phyloP scores from a whole-genome alignment of 1,284 basidiomycete genomes.

The Fomitopsis pinicola region DNA sequence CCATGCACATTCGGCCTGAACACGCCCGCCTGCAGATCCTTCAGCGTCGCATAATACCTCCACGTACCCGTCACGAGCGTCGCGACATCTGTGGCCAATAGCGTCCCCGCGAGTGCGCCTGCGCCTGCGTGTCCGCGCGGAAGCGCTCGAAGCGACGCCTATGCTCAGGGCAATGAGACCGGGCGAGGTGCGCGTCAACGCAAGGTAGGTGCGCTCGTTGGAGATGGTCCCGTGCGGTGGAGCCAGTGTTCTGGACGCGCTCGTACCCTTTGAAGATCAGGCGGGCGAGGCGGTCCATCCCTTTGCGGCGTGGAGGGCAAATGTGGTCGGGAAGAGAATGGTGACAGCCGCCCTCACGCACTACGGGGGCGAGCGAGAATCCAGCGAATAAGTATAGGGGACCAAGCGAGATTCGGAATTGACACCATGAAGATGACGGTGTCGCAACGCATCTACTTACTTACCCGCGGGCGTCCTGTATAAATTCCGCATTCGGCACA shows the following conservation, averaged over 20 bases:
- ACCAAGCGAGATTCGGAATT: background rate
- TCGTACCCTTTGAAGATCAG: background rate
- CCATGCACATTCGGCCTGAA: slow-evolving; percentile 1
- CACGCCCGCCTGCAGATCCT: background rate
- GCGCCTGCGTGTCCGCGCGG: background rate
- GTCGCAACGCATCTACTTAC: background rate
- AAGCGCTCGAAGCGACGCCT: background rate
- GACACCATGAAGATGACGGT: background rate
- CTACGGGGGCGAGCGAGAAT: too few species aligned
- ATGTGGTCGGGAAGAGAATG: background rate
- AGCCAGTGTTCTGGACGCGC: slow-evolving; percentile 1
- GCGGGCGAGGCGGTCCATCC: background rate
- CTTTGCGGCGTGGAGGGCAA: too few species aligned
- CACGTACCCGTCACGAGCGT: background rate
- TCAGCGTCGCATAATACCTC: slow-evolving; percentile 1
- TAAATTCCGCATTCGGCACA: background rate
- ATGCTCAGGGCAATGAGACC: background rate
- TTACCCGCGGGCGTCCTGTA: background rate
- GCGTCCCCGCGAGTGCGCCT: background rate
- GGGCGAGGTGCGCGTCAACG: background rate
- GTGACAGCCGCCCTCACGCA: background rate
- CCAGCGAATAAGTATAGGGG: too few species aligned
- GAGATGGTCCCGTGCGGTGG: slow-evolving; percentile 1
- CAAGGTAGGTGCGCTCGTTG: slow-evolving; percentile 2
- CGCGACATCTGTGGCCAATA: background rate